Evolutionary conservation across 2,329 filamentous ascomycete genomes (phyloP).

Genomic region (Diaporthe sp.): DNA sequence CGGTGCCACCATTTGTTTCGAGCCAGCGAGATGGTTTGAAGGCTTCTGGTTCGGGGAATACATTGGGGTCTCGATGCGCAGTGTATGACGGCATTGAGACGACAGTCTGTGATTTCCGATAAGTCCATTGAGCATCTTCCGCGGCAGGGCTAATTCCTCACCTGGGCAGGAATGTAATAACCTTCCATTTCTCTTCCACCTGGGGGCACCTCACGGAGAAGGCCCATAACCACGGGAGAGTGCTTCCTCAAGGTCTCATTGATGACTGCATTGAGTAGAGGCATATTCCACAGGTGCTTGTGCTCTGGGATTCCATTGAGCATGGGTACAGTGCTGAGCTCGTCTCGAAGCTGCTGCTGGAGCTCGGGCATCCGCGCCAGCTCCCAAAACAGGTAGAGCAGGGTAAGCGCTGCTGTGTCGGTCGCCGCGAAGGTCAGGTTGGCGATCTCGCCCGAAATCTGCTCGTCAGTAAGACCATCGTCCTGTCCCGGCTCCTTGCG

Average conservation of each 20-base stretch:
- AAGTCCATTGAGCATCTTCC: not conserved
- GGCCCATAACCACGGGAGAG: constrained; percentile 9
- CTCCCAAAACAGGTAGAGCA: constrained; percentile 20
- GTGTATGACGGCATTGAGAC: constrained; percentile 10
- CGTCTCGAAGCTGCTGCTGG: constrained; percentile 9
- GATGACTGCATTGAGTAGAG: constrained; percentile 4
- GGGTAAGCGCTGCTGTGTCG: not conserved
- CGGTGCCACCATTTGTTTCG: constrained; percentile 3
- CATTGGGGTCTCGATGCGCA: not conserved
- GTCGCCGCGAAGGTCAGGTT: constrained; percentile 15
- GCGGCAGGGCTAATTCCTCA: not conserved
- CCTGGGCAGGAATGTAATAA: not conserved
- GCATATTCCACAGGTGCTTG: constrained; percentile 13
- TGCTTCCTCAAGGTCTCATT: constrained; percentile 8
- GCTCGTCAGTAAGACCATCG: constrained; percentile 15
- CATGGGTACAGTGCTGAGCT: not conserved
- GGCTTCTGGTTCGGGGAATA: constrained; percentile 1
- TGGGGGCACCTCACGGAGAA: not conserved
- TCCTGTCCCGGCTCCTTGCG: constrained; percentile 4
- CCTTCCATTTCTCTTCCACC: constrained; percentile 4
- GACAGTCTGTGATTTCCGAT: not conserved
- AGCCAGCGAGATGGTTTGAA: constrained; percentile 16
- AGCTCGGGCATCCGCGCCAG: constrained; percentile 3
- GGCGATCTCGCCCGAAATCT: constrained; percentile 10
- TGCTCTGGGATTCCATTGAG: constrained; percentile 2